These are phyloP conservation scores for Phialophora tarda DNA, from an alignment of 2,329 filamentous ascomycete genomes.

Conservation along the genomic window DNA sequence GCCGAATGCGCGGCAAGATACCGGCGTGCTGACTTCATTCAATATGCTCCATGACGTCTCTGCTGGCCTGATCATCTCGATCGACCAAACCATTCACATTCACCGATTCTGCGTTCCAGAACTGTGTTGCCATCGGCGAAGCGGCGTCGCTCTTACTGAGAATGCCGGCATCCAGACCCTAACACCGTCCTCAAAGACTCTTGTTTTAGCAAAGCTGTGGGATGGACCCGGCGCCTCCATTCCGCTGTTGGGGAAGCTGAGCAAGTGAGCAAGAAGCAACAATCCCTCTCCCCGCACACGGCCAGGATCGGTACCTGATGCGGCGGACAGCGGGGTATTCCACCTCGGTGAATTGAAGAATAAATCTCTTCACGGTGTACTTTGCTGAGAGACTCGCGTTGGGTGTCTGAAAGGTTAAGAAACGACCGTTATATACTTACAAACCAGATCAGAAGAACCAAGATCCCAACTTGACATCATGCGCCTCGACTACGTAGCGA, in stretches of 20 bases:
- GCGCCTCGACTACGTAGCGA: slow-evolving; percentile 61
- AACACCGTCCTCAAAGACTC: neutral
- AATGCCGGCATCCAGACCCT: neutral
- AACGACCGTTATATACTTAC: neutral
- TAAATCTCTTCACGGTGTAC: neutral
- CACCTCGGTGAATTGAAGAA: slow-evolving; percentile 3
- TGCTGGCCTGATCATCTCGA: neutral
- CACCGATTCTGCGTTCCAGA: neutral
- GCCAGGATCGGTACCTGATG: slow-evolving; percentile 5
- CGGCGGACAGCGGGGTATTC: neutral
- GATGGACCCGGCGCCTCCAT: neutral
- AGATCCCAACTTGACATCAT: slow-evolving; percentile 45
- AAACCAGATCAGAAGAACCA: neutral
- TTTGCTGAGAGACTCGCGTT: neutral
- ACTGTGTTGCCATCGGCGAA: neutral
- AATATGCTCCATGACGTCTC: neutral
- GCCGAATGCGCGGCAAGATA: neutral
- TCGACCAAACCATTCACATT: neutral
- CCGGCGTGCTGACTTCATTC: neutral
- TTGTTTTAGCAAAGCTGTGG: neutral
- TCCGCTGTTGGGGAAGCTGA: slow-evolving; percentile 13
- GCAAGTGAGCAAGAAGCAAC: neutral
- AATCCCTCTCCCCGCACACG: slow-evolving; percentile 12
- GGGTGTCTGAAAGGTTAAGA: neutral
- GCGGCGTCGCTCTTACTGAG: neutral